Conservation (phyloP, 139 green algal species). For the Chlorella sp. region DNA sequence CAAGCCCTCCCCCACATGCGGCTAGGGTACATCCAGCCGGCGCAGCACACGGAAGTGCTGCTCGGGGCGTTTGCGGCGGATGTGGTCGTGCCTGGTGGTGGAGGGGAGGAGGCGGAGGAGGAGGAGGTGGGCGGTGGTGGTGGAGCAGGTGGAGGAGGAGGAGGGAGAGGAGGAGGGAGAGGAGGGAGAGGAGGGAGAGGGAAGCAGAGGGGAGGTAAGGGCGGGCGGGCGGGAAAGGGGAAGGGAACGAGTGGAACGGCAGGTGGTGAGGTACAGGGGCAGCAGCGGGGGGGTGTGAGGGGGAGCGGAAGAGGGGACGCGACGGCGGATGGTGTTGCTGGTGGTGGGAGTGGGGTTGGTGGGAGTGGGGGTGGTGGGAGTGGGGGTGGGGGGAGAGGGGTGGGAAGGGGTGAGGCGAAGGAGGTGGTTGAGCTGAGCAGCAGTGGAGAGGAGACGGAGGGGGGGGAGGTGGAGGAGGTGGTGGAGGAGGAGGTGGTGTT, state of each 20-base stretch:
- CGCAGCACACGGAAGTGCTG: neutral
- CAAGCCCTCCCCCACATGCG: neutral
- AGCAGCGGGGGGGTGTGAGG: too few species aligned
- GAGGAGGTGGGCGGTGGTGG: neutral
- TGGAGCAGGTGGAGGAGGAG: too few species aligned
- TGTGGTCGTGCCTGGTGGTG: neutral
- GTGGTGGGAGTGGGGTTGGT: too few species aligned
- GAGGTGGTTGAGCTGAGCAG: neutral
- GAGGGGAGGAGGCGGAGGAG: neutral
- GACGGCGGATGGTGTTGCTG: too few species aligned
- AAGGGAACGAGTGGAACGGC: neutral
- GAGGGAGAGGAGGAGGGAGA: neutral
- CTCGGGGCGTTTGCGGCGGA: neutral
- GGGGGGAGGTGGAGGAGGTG: neutral
- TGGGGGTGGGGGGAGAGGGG: neutral
- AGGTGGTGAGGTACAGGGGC: too few species aligned
- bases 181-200: neutral
- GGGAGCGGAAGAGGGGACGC: too few species aligned
- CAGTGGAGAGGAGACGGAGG: neutral
- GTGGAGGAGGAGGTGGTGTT: neutral
- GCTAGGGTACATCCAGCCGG: slow-evolving; percentile 1
- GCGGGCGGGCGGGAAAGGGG: neutral
- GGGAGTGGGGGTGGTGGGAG: neutral
- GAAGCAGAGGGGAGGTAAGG: neutral
- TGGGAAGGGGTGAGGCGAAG: too few species aligned